phyloP scores from a whole-genome alignment of 1,284 basidiomycete species.

The Porogramme epimiltina region DNA sequence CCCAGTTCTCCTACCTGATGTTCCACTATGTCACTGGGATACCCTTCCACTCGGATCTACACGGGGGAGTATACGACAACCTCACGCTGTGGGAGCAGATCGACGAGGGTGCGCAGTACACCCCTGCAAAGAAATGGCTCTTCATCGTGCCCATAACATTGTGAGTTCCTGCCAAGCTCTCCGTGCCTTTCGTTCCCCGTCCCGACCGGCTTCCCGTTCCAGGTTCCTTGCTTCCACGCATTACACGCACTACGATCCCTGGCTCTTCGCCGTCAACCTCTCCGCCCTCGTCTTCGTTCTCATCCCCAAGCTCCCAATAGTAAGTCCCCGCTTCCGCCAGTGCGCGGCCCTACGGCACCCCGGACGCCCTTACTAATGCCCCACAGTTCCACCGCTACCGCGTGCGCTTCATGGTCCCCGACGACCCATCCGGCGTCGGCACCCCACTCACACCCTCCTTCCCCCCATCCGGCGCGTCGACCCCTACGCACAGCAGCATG shows the following conservation, averaged over 20 bases:
- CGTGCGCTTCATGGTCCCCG: constrained; percentile 69
- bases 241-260: constrained; percentile 95
- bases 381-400: constrained; percentile 76
- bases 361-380: constrained; percentile 3
- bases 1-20: constrained; percentile 93
- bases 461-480: constrained; percentile 33
- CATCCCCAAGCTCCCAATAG: constrained; percentile 95
- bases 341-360: neutral
- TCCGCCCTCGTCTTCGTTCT: constrained; percentile 83
- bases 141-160: constrained; percentile 88
- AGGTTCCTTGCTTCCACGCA: constrained; percentile 93
- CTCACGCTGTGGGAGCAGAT: constrained; percentile 99
- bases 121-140: constrained; percentile 98
- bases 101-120: constrained; percentile 97
- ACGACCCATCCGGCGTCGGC: constrained; percentile 55
- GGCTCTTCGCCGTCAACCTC: constrained; percentile 92
- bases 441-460: constrained; percentile 65
- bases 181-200: neutral
- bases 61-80: constrained; percentile 95
- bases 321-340: constrained; percentile 33
- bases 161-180: constrained; percentile 48
- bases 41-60: constrained; percentile 88
- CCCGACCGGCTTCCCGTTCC: constrained; percentile 42
- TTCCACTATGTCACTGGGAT: constrained; percentile 99
- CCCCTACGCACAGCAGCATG: constrained; percentile 24